These are phyloP conservation scores for Cucurbita maxima DNA, from an alignment of 306 rosid species.

Conservation along the genomic window DNA sequence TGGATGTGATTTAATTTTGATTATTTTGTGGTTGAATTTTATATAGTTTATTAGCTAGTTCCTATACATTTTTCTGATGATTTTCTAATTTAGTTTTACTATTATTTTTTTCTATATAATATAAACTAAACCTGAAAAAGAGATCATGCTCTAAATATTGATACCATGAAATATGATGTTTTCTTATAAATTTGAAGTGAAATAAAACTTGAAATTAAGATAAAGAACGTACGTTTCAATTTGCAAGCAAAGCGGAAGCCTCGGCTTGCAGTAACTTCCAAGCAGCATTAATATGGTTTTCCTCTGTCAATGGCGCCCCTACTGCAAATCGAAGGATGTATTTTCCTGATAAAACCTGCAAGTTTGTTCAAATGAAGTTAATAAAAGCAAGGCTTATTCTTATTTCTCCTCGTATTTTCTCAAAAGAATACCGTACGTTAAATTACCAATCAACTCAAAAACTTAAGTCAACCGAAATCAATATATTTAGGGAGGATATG, in stretches of 20 bases:
- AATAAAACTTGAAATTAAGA: background rate
- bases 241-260: constrained; percentile 48
- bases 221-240: constrained; percentile 1
- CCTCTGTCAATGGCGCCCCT: constrained; percentile 95
- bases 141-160: background rate
- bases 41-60: too few species aligned
- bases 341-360: constrained; percentile 71
- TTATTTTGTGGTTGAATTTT: background rate
- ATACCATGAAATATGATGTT: background rate
- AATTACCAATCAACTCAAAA: too few species aligned
- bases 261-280: constrained; percentile 65
- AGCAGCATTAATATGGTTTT: constrained; percentile 51
- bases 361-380: background rate
- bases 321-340: constrained; percentile 59
- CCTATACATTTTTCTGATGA: background rate
- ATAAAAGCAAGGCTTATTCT: background rate
- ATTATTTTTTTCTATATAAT: background rate
- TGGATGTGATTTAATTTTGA: background rate
- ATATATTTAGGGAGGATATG: too few species aligned
- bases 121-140: background rate
- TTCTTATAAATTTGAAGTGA: too few species aligned
- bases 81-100: background rate
- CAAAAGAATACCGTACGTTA: background rate
- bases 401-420: background rate
- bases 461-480: too few species aligned